These are phyloP conservation scores for Volvox africanus DNA, from an alignment of 139 green algal genomes.

Conservation along the genomic window DNA sequence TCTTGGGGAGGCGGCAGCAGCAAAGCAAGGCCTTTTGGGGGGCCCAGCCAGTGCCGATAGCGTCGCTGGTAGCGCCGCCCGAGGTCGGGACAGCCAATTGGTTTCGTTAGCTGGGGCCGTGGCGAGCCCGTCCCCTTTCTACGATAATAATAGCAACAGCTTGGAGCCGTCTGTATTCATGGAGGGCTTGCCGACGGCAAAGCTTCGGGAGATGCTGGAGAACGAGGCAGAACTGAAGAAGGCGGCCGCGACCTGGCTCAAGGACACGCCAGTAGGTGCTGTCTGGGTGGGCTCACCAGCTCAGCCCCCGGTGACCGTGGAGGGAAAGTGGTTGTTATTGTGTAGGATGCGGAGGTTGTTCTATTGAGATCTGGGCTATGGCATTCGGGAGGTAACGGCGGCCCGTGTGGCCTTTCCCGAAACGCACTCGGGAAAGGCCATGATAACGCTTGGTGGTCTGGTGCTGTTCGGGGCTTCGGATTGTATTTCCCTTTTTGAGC, in stretches of 20 bases:
- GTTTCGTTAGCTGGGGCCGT: neutral
- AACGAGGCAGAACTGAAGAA: slow-evolving; percentile 57
- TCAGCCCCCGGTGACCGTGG: too few species aligned
- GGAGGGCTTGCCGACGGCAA: slow-evolving; percentile 35
- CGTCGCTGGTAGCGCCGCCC: neutral
- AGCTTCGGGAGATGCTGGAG: slow-evolving; percentile 62
- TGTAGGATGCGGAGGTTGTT: too few species aligned
- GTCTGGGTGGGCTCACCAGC: neutral
- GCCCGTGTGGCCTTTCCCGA: too few species aligned
- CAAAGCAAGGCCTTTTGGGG: neutral
- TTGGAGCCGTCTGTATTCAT: slow-evolving; percentile 23
- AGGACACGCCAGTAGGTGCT: slow-evolving; percentile 13
- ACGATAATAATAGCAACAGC: too few species aligned
- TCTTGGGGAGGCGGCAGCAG: neutral
- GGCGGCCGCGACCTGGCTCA: slow-evolving; percentile 44
- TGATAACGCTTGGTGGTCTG: too few species aligned
- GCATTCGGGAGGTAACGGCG: too few species aligned
- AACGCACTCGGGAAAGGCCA: too few species aligned
- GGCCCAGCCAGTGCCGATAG: neutral
- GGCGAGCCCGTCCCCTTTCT: too few species aligned
- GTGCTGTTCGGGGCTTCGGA: too few species aligned
- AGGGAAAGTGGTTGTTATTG: too few species aligned
- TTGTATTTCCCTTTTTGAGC: too few species aligned
- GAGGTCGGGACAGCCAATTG: neutral
- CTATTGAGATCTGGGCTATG: too few species aligned